A percentile compares a stretch with the other conserved stretches of the same genome.
These are phyloP conservation scores for Rhamnella rubrinervis DNA, from an alignment of 331 rosid genomes.

Conservation along the genomic window DNA sequence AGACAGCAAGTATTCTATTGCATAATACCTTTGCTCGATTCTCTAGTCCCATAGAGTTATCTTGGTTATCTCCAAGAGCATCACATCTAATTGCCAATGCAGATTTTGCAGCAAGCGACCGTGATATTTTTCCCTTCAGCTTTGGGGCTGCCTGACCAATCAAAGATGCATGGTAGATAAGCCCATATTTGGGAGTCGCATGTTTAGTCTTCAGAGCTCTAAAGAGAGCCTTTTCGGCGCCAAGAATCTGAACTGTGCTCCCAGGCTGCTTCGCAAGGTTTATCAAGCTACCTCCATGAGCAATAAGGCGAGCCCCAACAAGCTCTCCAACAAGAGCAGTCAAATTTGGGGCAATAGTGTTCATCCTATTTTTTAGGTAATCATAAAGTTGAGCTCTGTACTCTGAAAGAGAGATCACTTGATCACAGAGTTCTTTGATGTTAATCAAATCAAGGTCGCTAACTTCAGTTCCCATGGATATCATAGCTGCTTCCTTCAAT, in stretches of 20 bases:
- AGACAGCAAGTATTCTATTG: background rate
- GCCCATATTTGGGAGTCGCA: slow-evolving; percentile 98
- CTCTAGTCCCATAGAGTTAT: slow-evolving; percentile 89
- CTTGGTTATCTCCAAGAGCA: slow-evolving; percentile 81
- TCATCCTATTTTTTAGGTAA: slow-evolving; percentile 89
- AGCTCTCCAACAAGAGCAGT: slow-evolving; percentile 95
- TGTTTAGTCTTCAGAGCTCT: slow-evolving; percentile 95
- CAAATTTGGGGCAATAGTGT: slow-evolving; percentile 93
- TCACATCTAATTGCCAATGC: slow-evolving; percentile 82
- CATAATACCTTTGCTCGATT: slow-evolving; percentile 67
- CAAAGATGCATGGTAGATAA: slow-evolving; percentile 90
- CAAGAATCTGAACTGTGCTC: slow-evolving; percentile 93
- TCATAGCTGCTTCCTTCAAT: slow-evolving; percentile 79
- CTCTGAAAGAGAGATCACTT: slow-evolving; percentile 89
- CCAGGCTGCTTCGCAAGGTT: slow-evolving; percentile 99
- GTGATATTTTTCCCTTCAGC: slow-evolving; percentile 87
- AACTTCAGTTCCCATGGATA: slow-evolving; percentile 98
- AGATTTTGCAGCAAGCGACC: slow-evolving; percentile 89
- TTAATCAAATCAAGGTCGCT: slow-evolving; percentile 87
- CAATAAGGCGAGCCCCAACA: slow-evolving; percentile 97
- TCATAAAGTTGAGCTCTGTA: slow-evolving; percentile 91
- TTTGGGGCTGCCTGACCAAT: slow-evolving; percentile 95
- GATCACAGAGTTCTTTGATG: slow-evolving; percentile 86
- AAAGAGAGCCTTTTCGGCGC: slow-evolving; percentile 96
- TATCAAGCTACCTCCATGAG: slow-evolving; percentile 89